Base-by-base conservation (phyloP, 1,139 yeast genomes). In the Geotrichum aggregatum region DNA sequence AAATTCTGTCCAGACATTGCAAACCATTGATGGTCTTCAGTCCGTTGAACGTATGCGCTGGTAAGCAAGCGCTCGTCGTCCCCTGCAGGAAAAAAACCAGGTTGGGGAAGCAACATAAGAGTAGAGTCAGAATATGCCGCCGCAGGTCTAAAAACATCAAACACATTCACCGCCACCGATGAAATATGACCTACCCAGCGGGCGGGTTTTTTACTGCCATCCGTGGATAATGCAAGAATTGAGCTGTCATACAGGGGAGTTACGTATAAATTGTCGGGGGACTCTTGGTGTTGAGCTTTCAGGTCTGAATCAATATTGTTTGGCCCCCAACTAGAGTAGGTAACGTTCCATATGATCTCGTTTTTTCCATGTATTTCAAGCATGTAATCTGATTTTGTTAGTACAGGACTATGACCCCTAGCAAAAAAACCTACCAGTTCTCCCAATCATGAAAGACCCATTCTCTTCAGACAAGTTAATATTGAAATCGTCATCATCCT, bases 301-400 rank as follows among this genome's bases (percentile, higher is more conserved):
- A 91, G 73, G 63, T 85, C 92, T 39, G 76, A 74, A 65, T 92
- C 96, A 55, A 91, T 74, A 59, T 88, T 83, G 68, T 91, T 91
- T 26, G 96, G 96, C 6, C 95, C 95, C 97, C 98, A 92, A 50
- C 84, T 80, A 1, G 95, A 77, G 64, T 86, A 91, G 0, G 94
- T 83, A 13, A 92, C 89, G 64, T 89, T 87, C 95, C 96, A 91
- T 2, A 80, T 76, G 1, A 83, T 72, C 51, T 82, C 82, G 47
- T 83, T 77, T 61, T 78, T 80, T 3, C 95, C 83, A 65, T 81
- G 80, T 19, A 84, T 82, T 10, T 78, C 76, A 24, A 84, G 70
- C 50, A 77, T 79, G 63, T 80, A 83, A 5, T 80, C 80, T 50
- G 16, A 44, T 8, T 30, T 22, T 28, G 44, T 41, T 21, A 44